Percentiles rank a stretch among this genome's conserved stretches.
Conservation (phyloP, 495 filamentous ascomycete genomes). For the Neurospora hispaniola region DNA sequence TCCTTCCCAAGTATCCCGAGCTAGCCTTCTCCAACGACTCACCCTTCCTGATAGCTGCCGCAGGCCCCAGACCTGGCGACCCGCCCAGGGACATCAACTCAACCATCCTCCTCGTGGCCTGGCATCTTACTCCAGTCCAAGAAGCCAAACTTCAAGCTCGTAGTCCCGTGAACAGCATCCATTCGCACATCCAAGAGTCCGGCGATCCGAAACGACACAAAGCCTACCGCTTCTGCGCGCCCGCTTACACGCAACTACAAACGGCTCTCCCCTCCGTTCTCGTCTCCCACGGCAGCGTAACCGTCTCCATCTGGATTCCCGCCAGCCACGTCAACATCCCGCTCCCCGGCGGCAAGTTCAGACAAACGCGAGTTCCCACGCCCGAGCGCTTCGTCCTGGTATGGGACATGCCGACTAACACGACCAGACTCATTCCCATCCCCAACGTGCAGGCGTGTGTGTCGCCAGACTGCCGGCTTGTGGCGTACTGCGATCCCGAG, state of each 20-base stretch:
- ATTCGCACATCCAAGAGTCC: constrained; percentile 1
- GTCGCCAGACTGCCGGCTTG: constrained; percentile 16
- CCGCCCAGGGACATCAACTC: constrained; percentile 1
- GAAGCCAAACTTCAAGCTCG: constrained; percentile 8
- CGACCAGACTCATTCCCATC: constrained; percentile 17
- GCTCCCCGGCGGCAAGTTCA: constrained; percentile 10
- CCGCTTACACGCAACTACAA: constrained; percentile 15
- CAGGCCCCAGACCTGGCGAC: constrained; percentile 17
- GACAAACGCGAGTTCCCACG: constrained; percentile 1
- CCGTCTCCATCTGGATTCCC: constrained; percentile 23
- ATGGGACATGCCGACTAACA: constrained; percentile 17
- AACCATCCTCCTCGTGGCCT: constrained; percentile 18
- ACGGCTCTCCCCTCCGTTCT: constrained; percentile 15
- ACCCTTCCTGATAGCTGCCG: constrained; percentile 17
- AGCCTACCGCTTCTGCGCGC: constrained; percentile 16
- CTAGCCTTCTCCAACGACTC: constrained; percentile 17
- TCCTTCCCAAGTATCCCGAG: constrained; percentile 22
- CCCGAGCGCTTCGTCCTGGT: constrained; percentile 16
- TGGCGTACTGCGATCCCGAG: constrained; percentile 18
- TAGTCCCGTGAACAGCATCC: constrained; percentile 9
- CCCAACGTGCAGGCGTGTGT: constrained; percentile 20
- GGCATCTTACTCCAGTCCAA: constrained; percentile 17
- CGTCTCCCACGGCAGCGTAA: constrained; percentile 11
- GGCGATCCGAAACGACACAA: constrained; percentile 11
- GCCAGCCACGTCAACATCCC: constrained; percentile 14